A percentile compares a stretch with the other conserved stretches of the same genome.
phyloP scores from a whole-genome alignment of 768 basidiomycete genomes.

The Gelatoporia subvermispora region DNA sequence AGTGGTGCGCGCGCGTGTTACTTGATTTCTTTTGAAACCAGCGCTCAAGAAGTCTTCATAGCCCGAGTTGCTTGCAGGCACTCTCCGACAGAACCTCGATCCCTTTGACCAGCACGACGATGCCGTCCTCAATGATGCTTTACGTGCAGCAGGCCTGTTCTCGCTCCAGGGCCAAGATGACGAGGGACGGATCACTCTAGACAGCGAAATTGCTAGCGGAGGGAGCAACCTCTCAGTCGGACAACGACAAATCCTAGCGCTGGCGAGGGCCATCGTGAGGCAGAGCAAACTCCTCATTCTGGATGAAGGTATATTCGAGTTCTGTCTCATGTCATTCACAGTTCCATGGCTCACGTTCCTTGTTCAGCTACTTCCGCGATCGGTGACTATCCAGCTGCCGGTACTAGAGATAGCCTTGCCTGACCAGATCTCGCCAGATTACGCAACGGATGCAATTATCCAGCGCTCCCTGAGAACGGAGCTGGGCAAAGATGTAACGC shows the following conservation, averaged over 20 bases:
- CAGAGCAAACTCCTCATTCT: conserved; percentile 51
- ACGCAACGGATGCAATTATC: conserved; percentile 50
- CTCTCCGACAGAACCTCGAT: conserved; percentile 52
- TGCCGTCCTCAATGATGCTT: no score
- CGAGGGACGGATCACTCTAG: conserved; percentile 35
- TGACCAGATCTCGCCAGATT: conserved; percentile 30
- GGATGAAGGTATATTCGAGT: conserved; percentile 41
- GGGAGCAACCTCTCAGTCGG: conserved; percentile 46
- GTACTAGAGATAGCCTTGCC: not conserved
- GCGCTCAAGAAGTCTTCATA: no score
- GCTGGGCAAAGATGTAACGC: conserved; percentile 36
- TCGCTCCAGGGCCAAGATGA: no score
- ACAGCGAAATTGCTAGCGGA: conserved; percentile 39
- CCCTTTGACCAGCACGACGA: no score
- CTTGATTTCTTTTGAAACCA: no score
- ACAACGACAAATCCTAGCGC: conserved; percentile 53
- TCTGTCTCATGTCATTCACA: not conserved
- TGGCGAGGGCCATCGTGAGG: conserved; percentile 54
- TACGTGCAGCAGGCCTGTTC: no score
- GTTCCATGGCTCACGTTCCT: conserved; percentile 30
- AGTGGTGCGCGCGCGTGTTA: conserved; percentile 30
- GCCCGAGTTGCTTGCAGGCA: conserved; percentile 50
- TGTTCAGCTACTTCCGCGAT: conserved; percentile 40
- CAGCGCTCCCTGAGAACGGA: conserved; percentile 48
- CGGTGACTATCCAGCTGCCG: conserved; percentile 15